Conservation (phyloP, 2,329 filamentous ascomycete species). For the Phialophora chinensis region DNA sequence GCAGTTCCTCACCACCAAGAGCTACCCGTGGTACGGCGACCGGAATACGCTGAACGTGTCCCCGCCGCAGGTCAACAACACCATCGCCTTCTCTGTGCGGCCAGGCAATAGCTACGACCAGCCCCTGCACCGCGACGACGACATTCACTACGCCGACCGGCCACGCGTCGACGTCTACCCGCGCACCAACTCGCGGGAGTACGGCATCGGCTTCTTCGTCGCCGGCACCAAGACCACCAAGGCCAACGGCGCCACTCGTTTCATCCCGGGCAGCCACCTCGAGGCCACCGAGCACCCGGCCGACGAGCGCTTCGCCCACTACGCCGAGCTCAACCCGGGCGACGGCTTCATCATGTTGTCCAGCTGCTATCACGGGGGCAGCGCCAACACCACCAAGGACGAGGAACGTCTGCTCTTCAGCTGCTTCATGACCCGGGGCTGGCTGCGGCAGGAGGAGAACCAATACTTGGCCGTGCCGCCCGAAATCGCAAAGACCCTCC, state of each 20-base stretch:
- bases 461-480: slow-evolving; percentile 8
- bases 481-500: too few relatives aligned
- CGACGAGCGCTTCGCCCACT: slow-evolving; percentile 16
- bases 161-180: slow-evolving; percentile 41
- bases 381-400: slow-evolving; percentile 43
- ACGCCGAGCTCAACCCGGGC: slow-evolving; percentile 38
- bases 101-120: slow-evolving; percentile 26
- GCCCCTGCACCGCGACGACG: slow-evolving; percentile 28
- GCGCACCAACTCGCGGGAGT: slow-evolving; percentile 16
- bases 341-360: slow-evolving; percentile 48
- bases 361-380: slow-evolving; percentile 45
- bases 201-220: slow-evolving; percentile 22
- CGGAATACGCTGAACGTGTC: slow-evolving; percentile 9
- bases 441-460: slow-evolving; percentile 38
- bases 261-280: slow-evolving; percentile 19
- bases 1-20: slow-evolving; percentile 20
- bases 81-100: slow-evolving; percentile 5
- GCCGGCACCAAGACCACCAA: slow-evolving; percentile 37
- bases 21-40: slow-evolving; percentile 32
- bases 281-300: slow-evolving; percentile 21
- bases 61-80: background rate
- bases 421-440: slow-evolving; percentile 46
- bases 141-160: slow-evolving; percentile 36
- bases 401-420: slow-evolving; percentile 43
- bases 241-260: slow-evolving; percentile 42